Evolutionary conservation across 495 filamentous ascomycete genomes (phyloP).

Genomic region (Friedmanniomyces simplex): DNA sequence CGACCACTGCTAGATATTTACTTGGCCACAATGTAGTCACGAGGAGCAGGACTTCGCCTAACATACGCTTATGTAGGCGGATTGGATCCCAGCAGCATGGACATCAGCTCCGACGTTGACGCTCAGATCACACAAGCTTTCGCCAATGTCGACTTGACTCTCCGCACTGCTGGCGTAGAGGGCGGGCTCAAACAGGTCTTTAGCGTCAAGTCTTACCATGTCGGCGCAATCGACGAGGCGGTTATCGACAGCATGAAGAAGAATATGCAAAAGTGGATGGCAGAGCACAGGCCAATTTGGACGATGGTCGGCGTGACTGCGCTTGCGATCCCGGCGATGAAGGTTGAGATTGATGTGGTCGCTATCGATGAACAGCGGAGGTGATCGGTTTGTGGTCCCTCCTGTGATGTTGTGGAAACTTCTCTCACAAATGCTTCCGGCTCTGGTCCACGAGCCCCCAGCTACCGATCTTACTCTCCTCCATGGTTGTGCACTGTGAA

Average conservation of each 20-base stretch:
- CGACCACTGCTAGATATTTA: not conserved
- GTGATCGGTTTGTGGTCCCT: too few species aligned
- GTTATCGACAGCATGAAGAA: constrained; percentile 8
- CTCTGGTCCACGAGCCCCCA: too few species aligned
- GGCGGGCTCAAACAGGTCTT: constrained; percentile 21
- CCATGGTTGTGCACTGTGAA: too few species aligned
- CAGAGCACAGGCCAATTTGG: constrained; percentile 20
- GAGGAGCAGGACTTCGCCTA: not conserved
- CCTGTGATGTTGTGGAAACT: too few species aligned
- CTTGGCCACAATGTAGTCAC: not conserved
- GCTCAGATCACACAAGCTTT: constrained; percentile 22
- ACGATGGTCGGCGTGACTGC: constrained; percentile 12
- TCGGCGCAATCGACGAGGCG: constrained; percentile 6
- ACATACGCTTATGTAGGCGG: constrained; percentile 8
- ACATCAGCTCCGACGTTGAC: constrained; percentile 3
- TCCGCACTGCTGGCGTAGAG: constrained; percentile 14
- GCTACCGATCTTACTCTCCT: too few species aligned
- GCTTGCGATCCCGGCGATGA: constrained; percentile 20
- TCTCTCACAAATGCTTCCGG: too few species aligned
- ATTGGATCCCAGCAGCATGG: constrained; percentile 14
- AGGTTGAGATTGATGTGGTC: constrained; percentile 25
- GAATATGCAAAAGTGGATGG: constrained; percentile 15
- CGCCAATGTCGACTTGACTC: constrained; percentile 17
- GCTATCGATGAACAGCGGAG: constrained; percentile 6
- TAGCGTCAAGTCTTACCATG: constrained; percentile 14